These are phyloP conservation scores for Xylariaceae sp. DNA, from an alignment of 2,329 filamentous ascomycete genomes.

Conservation along the genomic window DNA sequence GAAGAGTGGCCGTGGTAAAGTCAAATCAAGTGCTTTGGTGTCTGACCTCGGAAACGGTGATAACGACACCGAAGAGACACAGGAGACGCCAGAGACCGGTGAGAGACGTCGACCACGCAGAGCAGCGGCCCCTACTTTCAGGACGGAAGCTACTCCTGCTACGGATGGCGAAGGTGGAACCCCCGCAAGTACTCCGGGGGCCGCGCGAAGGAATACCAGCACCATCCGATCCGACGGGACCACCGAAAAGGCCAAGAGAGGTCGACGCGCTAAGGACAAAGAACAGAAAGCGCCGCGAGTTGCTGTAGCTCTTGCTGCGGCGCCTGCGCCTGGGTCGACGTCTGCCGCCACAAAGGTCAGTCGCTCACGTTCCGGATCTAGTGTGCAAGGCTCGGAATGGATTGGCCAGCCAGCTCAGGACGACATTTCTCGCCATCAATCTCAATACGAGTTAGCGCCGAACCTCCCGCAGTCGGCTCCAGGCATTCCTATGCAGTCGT, in stretches of 20 bases:
- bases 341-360: conserved; percentile 38
- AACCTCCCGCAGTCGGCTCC: conserved; percentile 39
- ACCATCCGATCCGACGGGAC: conserved; percentile 38
- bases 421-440: conserved; percentile 38
- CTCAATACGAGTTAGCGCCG: conserved; percentile 42
- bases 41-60: conserved; percentile 60
- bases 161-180: conserved; percentile 58
- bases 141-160: conserved; percentile 53
- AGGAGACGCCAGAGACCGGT: conserved; percentile 54
- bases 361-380: conserved; percentile 52
- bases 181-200: conserved; percentile 51
- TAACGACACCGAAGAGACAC: conserved; percentile 50
- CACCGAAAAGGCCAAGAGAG: conserved; percentile 42
- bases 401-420: conserved; percentile 31
- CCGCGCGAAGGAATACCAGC: conserved; percentile 40
- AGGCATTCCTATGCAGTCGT: conserved; percentile 33
- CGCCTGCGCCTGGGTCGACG: conserved; percentile 30
- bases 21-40: conserved; percentile 58
- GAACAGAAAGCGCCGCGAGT: conserved; percentile 37
- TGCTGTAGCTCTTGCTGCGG: conserved; percentile 43
- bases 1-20: conserved; percentile 52
- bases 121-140: conserved; percentile 67
- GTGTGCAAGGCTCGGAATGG: conserved; percentile 43
- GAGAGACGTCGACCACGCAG: conserved; percentile 57
- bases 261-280: conserved; percentile 38